Conservation (phyloP, 208 protist species). For the Vickermania ingenoplastis region DNA sequence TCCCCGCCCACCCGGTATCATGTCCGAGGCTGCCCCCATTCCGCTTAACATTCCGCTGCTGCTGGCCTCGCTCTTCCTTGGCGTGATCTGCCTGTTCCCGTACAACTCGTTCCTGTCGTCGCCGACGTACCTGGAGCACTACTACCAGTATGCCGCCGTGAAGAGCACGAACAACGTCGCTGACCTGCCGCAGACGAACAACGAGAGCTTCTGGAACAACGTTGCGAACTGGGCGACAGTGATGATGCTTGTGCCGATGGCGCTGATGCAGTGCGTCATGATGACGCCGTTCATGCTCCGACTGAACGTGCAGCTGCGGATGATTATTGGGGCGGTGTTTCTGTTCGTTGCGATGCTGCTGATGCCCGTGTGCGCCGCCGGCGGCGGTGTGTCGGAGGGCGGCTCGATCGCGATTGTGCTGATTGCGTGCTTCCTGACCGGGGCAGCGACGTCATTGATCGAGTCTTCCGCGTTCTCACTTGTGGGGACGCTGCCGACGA, state of each 20-base stretch:
- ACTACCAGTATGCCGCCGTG: constrained; percentile 31
- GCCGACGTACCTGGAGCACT: constrained; percentile 34
- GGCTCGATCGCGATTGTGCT: constrained; percentile 21
- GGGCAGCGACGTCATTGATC: constrained; percentile 17
- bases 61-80: too few relatives aligned
- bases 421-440: constrained; percentile 17
- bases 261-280: constrained; percentile 22
- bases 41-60: too few relatives aligned
- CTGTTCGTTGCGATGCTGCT: constrained; percentile 21
- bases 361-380: constrained; percentile 18
- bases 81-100: constrained; percentile 29
- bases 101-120: constrained; percentile 43
- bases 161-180: constrained; percentile 27
- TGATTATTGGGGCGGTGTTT: constrained; percentile 15
- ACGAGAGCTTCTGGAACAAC: constrained; percentile 23
- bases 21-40: too few relatives aligned
- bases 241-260: constrained; percentile 33
- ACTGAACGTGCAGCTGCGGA: constrained; percentile 20
- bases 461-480: constrained; percentile 23
- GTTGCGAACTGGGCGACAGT: constrained; percentile 31
- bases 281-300: constrained; percentile 23
- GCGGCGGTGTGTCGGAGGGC: constrained; percentile 20
- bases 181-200: constrained; percentile 14
- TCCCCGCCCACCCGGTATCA: too few relatives aligned
- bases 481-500: constrained; percentile 21